Evolutionary conservation across 2,329 filamentous ascomycete genomes (phyloP), one percentile per base, ranked within the genome.

Genomic region (Boeremia lycopersici): DNA sequence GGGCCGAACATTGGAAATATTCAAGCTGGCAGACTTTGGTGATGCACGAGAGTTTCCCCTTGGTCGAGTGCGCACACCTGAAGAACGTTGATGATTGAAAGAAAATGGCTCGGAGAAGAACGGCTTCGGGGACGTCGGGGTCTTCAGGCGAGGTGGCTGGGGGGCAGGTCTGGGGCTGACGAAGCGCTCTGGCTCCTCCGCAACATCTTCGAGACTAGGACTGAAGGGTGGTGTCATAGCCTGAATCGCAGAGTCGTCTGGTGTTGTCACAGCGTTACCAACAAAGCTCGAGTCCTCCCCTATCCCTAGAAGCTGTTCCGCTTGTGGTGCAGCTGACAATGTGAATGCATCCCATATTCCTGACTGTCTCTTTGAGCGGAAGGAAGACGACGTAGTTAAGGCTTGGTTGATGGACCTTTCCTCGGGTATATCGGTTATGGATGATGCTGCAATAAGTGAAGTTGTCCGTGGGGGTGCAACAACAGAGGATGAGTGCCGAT

Each of bases 221-320:
- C 73, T 77, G 42, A 78, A 76, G 0, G 77, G 76, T 6, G 77
- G 73, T 13, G 76, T 74, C 30, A 74, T 69, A 6, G 74, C 63
- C 26, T 71, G 70, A 17, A 74, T 66, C 4, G 78, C 77, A 13
- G 69, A 74, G 40, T 76, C 71, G 39, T 78, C 73, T 23, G 74
- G 73, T 6, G 79, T 77, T 25, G 75, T 78, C 44, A 80, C 66
- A 36, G 76, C 76, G 59, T 79, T 76, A 52, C 66, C 59, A 64
- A 74, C 47, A 38, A 67, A 67, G 56, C 57, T 40, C 34, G 67
- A 52, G 58, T 74, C 62, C 63, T 72, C 61, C 49, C 68, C 39
- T 63, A 74, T 60, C 57, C 62, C 63, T 17, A 66, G 53, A 8
- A 73, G 51, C 11, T 60, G 60, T n/a, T 62, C 59, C 8, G 57